Evolutionary conservation across 345 rosid genomes (phyloP).

Genomic region (Carallia brachiata): DNA sequence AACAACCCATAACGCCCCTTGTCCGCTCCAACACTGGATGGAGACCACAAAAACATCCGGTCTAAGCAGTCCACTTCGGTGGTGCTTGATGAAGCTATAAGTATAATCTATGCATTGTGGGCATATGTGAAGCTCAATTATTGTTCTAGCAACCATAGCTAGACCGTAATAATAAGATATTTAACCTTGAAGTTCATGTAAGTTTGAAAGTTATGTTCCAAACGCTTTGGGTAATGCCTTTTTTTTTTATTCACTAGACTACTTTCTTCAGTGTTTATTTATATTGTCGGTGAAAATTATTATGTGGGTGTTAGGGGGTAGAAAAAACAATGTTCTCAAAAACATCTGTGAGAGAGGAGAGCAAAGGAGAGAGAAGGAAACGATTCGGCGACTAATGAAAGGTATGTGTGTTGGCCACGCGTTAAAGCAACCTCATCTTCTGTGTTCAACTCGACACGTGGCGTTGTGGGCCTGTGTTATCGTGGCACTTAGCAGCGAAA

Average conservation of each 20-base stretch:
- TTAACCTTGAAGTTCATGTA: slow-evolving; percentile 28
- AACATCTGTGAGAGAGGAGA: slow-evolving; percentile 19
- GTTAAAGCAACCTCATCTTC: slow-evolving; percentile 78
- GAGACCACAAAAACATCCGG: slow-evolving; percentile 21
- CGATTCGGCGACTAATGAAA: slow-evolving; percentile 9
- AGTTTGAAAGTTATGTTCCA: not conserved
- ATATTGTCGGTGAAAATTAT: not conserved
- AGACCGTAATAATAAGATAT: not conserved
- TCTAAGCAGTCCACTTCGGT: slow-evolving; percentile 29
- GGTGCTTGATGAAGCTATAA: slow-evolving; percentile 28
- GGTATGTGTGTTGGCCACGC: slow-evolving; percentile 79
- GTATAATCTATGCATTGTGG: slow-evolving; percentile 41
- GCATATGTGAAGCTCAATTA: slow-evolving; percentile 51
- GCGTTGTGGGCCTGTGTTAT: slow-evolving; percentile 20
- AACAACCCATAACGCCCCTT: slow-evolving; percentile 28
- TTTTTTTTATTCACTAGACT: not conserved
- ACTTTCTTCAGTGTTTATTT: not conserved
- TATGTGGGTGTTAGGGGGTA: not conserved
- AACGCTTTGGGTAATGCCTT: not conserved
- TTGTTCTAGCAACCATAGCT: slow-evolving; percentile 42
- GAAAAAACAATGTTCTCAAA: not conserved
- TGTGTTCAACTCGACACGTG: slow-evolving; percentile 45
- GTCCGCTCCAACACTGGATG: slow-evolving; percentile 24
- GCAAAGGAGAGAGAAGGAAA: slow-evolving; percentile 7
- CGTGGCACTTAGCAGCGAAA: not conserved